Conservation (phyloP, 2,329 filamentous ascomycete species). For the Xylariaceae sp. region DNA sequence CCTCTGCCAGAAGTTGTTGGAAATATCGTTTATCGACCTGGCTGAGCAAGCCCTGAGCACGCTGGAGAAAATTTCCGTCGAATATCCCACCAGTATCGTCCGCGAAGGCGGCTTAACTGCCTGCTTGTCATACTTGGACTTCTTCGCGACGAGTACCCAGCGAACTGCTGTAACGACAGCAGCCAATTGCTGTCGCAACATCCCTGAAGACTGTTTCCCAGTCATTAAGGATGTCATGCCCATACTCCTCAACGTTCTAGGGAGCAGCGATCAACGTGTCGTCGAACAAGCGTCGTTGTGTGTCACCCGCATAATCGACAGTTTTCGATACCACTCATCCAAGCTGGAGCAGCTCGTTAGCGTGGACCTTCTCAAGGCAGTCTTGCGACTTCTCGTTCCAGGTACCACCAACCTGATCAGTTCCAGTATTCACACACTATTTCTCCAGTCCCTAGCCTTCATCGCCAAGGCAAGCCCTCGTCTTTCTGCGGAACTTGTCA, state of each 20-base stretch:
- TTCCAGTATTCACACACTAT: conserved; percentile 91
- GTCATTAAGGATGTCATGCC: conserved; percentile 96
- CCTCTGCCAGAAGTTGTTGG: conserved; percentile 87
- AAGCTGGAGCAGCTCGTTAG: conserved; percentile 93
- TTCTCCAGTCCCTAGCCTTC: conserved; percentile 85
- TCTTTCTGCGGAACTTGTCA: conserved; percentile 84
- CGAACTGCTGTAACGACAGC: conserved; percentile 94
- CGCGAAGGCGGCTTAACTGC: conserved; percentile 91
- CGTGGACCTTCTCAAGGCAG: conserved; percentile 75
- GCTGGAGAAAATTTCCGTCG: conserved; percentile 92
- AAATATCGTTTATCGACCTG: conserved; percentile 95
- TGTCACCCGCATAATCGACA: conserved; percentile 92
- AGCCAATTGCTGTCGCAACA: conserved; percentile 96
- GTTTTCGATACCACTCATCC: conserved; percentile 81
- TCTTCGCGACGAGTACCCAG: conserved; percentile 96
- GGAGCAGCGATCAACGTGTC: conserved; percentile 90
- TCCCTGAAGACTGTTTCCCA: conserved; percentile 86
- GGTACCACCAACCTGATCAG: conserved; percentile 95
- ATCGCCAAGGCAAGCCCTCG: conserved; percentile 82
- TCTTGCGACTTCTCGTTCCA: conserved; percentile 81
- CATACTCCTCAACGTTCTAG: conserved; percentile 81
- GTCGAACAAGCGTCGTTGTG: conserved; percentile 95
- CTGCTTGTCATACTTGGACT: conserved; percentile 94
- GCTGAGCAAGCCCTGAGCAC: conserved; percentile 97
- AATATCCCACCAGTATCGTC: conserved; percentile 92